These are phyloP conservation scores for Salicornia ramosissima DNA, from an alignment of 148 eudicot genomes.

Conservation along the genomic window DNA sequence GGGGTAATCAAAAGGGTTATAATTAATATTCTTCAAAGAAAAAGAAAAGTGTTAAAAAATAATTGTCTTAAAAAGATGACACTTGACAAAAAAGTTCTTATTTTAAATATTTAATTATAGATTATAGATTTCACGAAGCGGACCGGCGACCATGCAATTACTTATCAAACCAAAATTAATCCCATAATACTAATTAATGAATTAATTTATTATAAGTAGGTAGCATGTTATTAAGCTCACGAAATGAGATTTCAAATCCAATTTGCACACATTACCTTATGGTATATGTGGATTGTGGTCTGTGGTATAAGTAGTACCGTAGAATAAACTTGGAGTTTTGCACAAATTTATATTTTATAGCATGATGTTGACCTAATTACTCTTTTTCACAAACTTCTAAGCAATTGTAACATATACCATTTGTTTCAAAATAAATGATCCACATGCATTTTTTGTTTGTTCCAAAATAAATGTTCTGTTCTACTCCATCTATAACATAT, in stretches of 20 bases:
- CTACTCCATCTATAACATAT: too few species aligned
- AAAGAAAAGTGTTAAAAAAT: too few species aligned
- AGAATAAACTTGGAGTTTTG: constrained; percentile 1
- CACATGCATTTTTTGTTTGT: too few species aligned
- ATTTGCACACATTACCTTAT: constrained; percentile 12
- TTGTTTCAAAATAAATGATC: too few species aligned
- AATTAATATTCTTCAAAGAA: too few species aligned
- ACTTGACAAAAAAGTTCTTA: too few species aligned
- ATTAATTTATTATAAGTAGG: background rate
- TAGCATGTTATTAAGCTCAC: background rate
- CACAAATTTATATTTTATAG: background rate
- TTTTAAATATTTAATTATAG: too few species aligned
- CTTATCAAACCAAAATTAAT: background rate
- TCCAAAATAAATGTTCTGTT: too few species aligned
- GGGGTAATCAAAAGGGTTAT: too few species aligned
- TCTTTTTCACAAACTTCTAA: background rate
- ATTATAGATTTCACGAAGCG: too few species aligned
- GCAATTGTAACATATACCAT: too few species aligned
- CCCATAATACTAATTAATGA: background rate
- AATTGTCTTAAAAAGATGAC: too few species aligned
- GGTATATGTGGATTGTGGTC: background rate
- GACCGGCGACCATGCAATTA: background rate
- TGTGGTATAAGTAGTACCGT: background rate
- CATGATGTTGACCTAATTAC: constrained; percentile 4
- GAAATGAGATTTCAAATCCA: constrained; percentile 9